Evolutionary conservation across 208 protist genomes (phyloP).

Genomic region (Lotmaria passim): DNA sequence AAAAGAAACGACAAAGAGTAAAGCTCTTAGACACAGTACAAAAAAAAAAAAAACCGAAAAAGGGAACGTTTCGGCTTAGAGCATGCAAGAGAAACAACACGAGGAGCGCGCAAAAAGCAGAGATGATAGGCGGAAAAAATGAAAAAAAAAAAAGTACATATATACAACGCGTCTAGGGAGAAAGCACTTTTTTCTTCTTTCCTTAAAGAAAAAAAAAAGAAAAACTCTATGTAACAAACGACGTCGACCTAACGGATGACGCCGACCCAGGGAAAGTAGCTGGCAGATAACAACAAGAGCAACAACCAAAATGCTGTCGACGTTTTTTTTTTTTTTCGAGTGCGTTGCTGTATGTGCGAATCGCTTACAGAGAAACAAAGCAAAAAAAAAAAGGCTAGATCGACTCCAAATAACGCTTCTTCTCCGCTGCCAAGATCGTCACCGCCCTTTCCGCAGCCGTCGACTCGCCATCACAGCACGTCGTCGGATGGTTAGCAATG

Average conservation of each 20-base stretch:
- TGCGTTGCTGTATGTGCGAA: neutral
- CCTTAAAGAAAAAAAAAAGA: neutral
- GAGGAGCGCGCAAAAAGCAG: neutral
- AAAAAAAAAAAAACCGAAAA: conserved; percentile 5
- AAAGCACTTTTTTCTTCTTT: neutral
- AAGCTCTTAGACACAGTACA: neutral
- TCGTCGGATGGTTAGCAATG: no score
- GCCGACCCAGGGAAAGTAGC: no score
- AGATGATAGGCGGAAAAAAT: conserved; percentile 7
- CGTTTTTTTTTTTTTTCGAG: no score
- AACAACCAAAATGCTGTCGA: no score
- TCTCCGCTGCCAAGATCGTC: conserved; percentile 5
- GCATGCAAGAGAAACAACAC: neutral
- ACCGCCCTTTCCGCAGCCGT: neutral
- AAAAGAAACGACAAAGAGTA: neutral
- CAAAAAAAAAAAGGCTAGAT: neutral
- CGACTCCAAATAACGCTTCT: conserved; percentile 13
- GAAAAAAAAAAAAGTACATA: conserved; percentile 4
- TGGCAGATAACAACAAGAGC: no score
- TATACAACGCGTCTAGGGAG: neutral
- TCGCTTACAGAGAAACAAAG: neutral
- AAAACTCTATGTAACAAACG: no score
- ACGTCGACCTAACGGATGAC: no score
- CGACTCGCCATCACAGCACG: neutral
- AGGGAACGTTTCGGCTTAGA: neutral